Percentiles rank a stretch among this genome's conserved stretches.
phyloP scores from a whole-genome alignment of 140 eudicot species.

The Ambrosia hybrid region DNA sequence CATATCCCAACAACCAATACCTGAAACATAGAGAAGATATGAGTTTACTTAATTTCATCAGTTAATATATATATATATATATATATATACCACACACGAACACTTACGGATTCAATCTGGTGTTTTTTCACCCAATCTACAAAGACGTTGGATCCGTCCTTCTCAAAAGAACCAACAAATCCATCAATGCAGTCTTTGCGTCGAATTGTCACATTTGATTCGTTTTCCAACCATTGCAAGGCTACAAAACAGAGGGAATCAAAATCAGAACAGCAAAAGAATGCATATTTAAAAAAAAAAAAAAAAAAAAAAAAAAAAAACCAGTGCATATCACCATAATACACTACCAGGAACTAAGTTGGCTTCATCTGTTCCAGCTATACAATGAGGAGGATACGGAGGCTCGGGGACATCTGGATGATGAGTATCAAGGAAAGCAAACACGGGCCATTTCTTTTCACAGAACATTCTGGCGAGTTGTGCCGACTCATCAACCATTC shows the following conservation, averaged over 20 bases:
- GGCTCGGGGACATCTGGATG: constrained; percentile 86
- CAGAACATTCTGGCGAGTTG: constrained; percentile 66
- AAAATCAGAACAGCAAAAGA: constrained; percentile 23
- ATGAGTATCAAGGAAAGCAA: constrained; percentile 84
- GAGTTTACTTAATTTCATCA: neutral
- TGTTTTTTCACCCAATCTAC: constrained; percentile 77
- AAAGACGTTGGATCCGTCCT: constrained; percentile 82
- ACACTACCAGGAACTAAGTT: constrained; percentile 72
- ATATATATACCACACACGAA: constrained; percentile 7
- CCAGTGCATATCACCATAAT: constrained; percentile 1
- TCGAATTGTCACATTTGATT: constrained; percentile 69
- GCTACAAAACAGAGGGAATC: constrained; percentile 39
- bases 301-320: neutral
- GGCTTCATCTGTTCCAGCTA: constrained; percentile 75
- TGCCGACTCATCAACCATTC: constrained; percentile 80
- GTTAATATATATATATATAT: neutral
- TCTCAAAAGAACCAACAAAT: constrained; percentile 75
- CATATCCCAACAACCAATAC: constrained; percentile 83
- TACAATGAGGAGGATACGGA: constrained; percentile 96
- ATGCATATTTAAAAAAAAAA: neutral
- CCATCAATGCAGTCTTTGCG: constrained; percentile 93
- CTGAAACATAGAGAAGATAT: constrained; percentile 28
- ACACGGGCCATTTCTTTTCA: constrained; percentile 76
- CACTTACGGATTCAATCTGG: constrained; percentile 65
- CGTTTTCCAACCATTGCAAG: constrained; percentile 75